Percentiles rank a stretch among this genome's conserved stretches.
Conservation (phyloP, 1,139 yeast species). For the Hansenula sp. region DNA sequence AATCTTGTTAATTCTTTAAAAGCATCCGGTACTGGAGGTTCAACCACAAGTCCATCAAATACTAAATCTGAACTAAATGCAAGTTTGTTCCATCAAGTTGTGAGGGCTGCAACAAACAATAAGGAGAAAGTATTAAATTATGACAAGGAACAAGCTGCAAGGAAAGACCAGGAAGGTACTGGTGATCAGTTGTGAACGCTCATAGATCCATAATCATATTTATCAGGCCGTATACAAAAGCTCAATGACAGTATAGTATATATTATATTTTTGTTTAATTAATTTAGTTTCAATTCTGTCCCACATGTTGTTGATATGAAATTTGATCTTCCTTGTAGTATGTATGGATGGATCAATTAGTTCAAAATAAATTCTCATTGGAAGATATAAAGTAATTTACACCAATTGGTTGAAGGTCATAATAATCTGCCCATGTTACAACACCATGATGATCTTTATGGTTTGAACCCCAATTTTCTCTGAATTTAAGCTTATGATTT, state of each 20-base stretch:
- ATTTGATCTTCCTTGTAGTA: too few species aligned
- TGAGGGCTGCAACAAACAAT: slow-evolving; percentile 64
- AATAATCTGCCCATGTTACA: slow-evolving; percentile 63
- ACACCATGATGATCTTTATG: slow-evolving; percentile 67
- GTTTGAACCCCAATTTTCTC: slow-evolving; percentile 83
- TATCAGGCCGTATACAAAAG: too few species aligned
- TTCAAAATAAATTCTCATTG: slow-evolving; percentile 30
- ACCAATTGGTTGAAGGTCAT: slow-evolving; percentile 60
- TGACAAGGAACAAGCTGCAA: slow-evolving; percentile 24
- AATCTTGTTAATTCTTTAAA: slow-evolving; percentile 10
- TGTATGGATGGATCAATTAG: too few species aligned
- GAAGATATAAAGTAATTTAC: slow-evolving; percentile 78
- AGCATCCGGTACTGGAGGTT: slow-evolving; percentile 3
- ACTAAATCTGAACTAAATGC: slow-evolving; percentile 31
- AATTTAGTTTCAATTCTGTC: too few species aligned
- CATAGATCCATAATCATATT: too few species aligned
- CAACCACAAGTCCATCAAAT: slow-evolving; percentile 2
- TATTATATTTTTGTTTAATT: too few species aligned
- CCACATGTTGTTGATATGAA: too few species aligned
- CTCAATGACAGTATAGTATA: too few species aligned
- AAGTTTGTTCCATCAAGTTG: slow-evolving; percentile 68
- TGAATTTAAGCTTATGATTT: slow-evolving; percentile 30
- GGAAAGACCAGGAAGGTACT: background rate
- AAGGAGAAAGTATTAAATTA: slow-evolving; percentile 52
- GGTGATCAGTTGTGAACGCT: too few species aligned